Conservation (phyloP, 495 filamentous ascomycete genomes). For the Lepraria neglecta region DNA sequence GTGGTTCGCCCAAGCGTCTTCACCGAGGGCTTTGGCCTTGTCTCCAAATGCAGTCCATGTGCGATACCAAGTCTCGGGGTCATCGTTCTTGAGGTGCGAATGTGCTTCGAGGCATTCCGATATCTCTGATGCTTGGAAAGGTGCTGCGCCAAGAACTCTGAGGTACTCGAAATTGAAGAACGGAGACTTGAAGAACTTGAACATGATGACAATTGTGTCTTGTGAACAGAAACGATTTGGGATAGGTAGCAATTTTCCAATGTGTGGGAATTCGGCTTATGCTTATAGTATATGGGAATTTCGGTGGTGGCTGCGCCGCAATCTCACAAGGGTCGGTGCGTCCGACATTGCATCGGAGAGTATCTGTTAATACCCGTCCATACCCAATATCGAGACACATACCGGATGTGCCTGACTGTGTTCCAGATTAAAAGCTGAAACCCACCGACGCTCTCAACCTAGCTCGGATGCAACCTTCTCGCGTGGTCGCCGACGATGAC, state of each 20-base stretch:
- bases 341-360: no score
- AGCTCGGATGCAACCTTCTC: no score
- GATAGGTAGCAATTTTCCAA: not conserved
- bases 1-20: slow-evolving; percentile 29
- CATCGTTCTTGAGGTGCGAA: slow-evolving; percentile 34
- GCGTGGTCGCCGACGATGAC: no score
- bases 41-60: slow-evolving; percentile 32
- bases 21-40: slow-evolving; percentile 32
- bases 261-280: no score
- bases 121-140: slow-evolving; percentile 37
- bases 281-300: no score
- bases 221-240: not conserved
- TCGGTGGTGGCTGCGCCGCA: no score
- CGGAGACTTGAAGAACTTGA: slow-evolving; percentile 30
- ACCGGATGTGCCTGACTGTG: no score
- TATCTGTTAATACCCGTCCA: no score
- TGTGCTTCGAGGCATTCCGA: slow-evolving; percentile 39
- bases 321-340: no score
- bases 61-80: slow-evolving; percentile 39
- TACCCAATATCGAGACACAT: no score
- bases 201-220: slow-evolving; percentile 18
- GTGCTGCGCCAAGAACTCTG: slow-evolving; percentile 38
- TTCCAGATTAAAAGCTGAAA: no score
- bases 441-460: no score
- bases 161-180: slow-evolving; percentile 46